These are phyloP conservation scores for Hyaloscypha variabilis DNA, from an alignment of 495 filamentous ascomycete species.

Conservation along the genomic window DNA sequence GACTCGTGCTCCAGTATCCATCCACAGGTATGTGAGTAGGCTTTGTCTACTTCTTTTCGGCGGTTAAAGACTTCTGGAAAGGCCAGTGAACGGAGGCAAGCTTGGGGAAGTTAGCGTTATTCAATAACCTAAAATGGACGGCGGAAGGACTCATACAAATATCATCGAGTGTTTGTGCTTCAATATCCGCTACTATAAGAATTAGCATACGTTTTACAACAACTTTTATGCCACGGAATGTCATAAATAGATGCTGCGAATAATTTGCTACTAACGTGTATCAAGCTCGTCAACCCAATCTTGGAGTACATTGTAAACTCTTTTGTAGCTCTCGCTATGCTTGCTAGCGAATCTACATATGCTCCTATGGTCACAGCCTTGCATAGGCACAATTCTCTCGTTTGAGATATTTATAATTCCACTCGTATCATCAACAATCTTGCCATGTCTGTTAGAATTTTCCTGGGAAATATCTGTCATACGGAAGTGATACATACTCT, in stretches of 20 bases:
- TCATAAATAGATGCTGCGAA: neutral
- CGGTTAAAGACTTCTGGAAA: slow-evolving; percentile 36
- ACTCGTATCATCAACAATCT: slow-evolving; percentile 17
- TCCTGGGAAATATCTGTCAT: neutral
- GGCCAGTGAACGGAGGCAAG: slow-evolving; percentile 32
- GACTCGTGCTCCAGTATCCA: slow-evolving; percentile 38
- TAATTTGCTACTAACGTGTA: neutral
- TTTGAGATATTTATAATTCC: slow-evolving; percentile 2
- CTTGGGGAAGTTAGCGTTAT: slow-evolving; percentile 9
- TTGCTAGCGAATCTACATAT: slow-evolving; percentile 10
- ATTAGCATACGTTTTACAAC: neutral
- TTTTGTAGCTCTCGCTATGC: slow-evolving; percentile 9
- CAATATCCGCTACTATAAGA: neutral
- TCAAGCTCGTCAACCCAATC: slow-evolving; percentile 1
- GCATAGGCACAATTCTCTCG: slow-evolving; percentile 14
- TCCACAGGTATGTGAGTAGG: slow-evolving; percentile 32
- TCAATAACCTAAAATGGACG: neutral
- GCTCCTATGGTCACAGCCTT: slow-evolving; percentile 13
- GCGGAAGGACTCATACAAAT: neutral
- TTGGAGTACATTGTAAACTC: slow-evolving; percentile 4
- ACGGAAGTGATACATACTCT: slow-evolving; percentile 2
- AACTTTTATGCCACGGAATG: neutral
- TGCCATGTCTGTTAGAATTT: slow-evolving; percentile 1
- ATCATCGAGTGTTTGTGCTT: slow-evolving; percentile 6
- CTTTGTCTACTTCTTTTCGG: slow-evolving; percentile 23